Conservation (phyloP, 2,329 filamentous ascomycete species). For the Epichloe sylvatica region DNA sequence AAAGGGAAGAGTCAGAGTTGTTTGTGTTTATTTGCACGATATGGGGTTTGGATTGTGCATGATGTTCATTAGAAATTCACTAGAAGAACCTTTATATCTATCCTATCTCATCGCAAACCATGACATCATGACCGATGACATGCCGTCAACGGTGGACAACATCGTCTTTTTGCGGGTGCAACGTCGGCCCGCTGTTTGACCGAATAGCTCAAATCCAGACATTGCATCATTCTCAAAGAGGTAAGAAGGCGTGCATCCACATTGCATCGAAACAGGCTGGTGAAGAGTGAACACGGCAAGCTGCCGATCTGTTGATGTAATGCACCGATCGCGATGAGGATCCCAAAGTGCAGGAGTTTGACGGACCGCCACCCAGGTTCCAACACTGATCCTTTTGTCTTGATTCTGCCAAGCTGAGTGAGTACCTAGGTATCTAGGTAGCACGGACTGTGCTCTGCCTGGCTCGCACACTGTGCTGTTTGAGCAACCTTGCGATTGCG, state of each 20-base stretch:
- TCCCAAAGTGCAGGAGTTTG: background rate
- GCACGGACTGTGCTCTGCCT: too few species aligned
- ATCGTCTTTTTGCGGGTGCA: background rate
- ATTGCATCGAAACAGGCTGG: background rate
- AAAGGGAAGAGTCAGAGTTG: background rate
- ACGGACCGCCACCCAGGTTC: background rate
- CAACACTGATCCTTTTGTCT: too few species aligned
- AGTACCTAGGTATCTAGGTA: background rate
- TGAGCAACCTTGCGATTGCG: background rate
- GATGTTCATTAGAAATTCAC: background rate
- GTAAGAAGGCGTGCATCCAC: background rate
- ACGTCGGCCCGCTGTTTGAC: background rate
- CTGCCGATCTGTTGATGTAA: background rate
- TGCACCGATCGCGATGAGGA: background rate
- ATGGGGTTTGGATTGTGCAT: background rate
- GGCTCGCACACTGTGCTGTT: too few species aligned
- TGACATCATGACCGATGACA: slow-evolving; percentile 3
- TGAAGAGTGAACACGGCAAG: background rate
- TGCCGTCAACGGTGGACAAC: background rate
- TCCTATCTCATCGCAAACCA: background rate
- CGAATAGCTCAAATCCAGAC: background rate
- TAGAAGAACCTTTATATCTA: background rate
- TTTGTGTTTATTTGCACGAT: background rate
- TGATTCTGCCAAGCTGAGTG: background rate
- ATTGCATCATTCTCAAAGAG: slow-evolving; percentile 2